These are phyloP conservation scores for Aspergillus ellipticus DNA, from an alignment of 495 filamentous ascomycete genomes.

Conservation along the genomic window DNA sequence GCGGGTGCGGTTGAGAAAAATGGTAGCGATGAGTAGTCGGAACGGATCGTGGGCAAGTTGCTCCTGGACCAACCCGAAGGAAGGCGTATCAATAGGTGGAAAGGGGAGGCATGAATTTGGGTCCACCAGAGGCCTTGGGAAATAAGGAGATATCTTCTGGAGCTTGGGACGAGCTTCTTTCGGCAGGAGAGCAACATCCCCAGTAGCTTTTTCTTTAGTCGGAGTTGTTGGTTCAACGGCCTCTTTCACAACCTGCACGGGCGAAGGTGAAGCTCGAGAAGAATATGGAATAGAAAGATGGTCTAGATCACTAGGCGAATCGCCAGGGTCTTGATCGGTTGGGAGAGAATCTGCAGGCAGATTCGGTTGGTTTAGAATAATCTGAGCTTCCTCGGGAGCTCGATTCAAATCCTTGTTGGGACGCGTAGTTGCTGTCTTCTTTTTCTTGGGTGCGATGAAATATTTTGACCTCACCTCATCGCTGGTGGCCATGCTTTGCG, in stretches of 20 bases:
- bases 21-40: slow-evolving; percentile 67
- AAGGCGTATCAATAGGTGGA: slow-evolving; percentile 56
- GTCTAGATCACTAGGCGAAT: slow-evolving; percentile 28
- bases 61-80: slow-evolving; percentile 83
- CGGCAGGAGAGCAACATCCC: not conserved
- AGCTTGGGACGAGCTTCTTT: slow-evolving; percentile 21
- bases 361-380: slow-evolving; percentile 12
- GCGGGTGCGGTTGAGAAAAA: slow-evolving; percentile 78
- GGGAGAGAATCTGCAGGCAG: slow-evolving; percentile 22
- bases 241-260: not conserved
- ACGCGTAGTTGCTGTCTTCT: not conserved
- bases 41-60: slow-evolving; percentile 68
- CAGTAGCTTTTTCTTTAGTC: slow-evolving; percentile 1
- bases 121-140: slow-evolving; percentile 37
- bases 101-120: slow-evolving; percentile 65
- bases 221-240: not conserved
- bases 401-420: not conserved
- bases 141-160: slow-evolving; percentile 47
- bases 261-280: not conserved
- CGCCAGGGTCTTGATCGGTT: slow-evolving; percentile 33
- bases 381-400: slow-evolving; percentile 14
- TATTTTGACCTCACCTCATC: slow-evolving; percentile 46
- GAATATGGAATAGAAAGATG: not conserved
- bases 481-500: slow-evolving; percentile 29
- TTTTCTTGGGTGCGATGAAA: slow-evolving; percentile 18